Conservation (phyloP, 352 stramenopile genomes). For the Phytophthora multivora region DNA sequence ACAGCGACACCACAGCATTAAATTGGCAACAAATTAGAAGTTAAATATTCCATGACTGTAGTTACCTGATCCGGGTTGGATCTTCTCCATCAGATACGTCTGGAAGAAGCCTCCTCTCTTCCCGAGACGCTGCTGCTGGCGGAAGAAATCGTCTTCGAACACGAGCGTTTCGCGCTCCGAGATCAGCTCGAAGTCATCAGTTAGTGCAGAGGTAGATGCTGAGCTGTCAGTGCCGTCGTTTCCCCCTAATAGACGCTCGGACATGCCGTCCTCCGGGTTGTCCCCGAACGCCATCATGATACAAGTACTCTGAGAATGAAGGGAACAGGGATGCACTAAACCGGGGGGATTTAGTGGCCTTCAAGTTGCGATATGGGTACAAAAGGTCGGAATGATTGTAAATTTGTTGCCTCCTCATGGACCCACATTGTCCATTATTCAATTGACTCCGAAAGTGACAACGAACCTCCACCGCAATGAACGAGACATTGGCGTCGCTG, state of each 20-base stretch:
- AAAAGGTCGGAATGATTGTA: conserved; percentile 1
- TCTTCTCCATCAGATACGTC: conserved; percentile 80
- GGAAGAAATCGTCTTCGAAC: conserved; percentile 67
- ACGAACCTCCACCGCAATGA: background rate
- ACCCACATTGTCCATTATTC: conserved; percentile 2
- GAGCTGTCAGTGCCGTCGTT: conserved; percentile 3
- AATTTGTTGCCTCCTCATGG: background rate
- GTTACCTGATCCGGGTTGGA: conserved; percentile 81
- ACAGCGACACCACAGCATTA: background rate
- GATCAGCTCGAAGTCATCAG: conserved; percentile 72
- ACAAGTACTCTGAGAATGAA: conserved; percentile 29
- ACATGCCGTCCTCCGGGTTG: conserved; percentile 31
- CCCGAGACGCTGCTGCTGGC: conserved; percentile 35
- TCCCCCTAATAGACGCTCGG: conserved; percentile 30
- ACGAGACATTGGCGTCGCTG: conserved; percentile 56
- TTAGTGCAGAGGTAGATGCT: conserved; percentile 5
- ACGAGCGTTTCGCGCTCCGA: conserved; percentile 80
- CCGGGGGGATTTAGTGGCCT: background rate
- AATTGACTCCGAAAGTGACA: background rate
- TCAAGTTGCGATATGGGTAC: background rate
- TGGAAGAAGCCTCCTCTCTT: conserved; percentile 61
- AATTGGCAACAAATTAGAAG: conserved; percentile 6
- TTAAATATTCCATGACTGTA: background rate
- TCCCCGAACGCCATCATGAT: conserved; percentile 53
- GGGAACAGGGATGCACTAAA: background rate